These are phyloP conservation scores for Mycosphaerella sp. DNA, from an alignment of 2,329 filamentous ascomycete species.

Conservation along the genomic window DNA sequence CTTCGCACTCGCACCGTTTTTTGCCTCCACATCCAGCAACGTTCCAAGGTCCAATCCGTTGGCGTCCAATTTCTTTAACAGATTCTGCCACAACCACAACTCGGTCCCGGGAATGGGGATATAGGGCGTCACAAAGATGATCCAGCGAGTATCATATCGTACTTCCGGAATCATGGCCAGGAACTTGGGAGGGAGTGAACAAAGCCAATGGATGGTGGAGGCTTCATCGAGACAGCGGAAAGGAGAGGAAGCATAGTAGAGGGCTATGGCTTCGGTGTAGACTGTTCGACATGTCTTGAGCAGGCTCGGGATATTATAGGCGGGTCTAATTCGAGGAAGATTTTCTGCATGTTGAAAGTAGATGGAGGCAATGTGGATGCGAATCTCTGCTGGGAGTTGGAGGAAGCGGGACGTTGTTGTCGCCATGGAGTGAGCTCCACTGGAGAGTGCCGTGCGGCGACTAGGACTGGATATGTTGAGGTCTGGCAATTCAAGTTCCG, in stretches of 20 bases:
- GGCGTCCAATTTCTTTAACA: slow-evolving; percentile 12
- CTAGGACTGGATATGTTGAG: too few relatives aligned
- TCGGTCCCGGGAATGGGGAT: slow-evolving; percentile 18
- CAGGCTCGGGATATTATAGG: slow-evolving; percentile 16
- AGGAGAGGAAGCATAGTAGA: slow-evolving; percentile 12
- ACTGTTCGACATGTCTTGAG: slow-evolving; percentile 14
- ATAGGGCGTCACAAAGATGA: slow-evolving; percentile 16
- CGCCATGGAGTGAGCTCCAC: not conserved
- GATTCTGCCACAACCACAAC: slow-evolving; percentile 9
- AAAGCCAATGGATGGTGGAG: slow-evolving; percentile 14
- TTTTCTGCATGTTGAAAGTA: slow-evolving; percentile 9
- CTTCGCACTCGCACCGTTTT: slow-evolving; percentile 7
- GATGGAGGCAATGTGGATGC: slow-evolving; percentile 18
- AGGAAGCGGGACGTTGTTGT: slow-evolving; percentile 7
- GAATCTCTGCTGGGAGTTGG: slow-evolving; percentile 17
- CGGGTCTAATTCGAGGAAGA: slow-evolving; percentile 14
- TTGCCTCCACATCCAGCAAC: not conserved
- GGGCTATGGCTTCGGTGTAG: slow-evolving; percentile 12
- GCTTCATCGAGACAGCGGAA: slow-evolving; percentile 21
- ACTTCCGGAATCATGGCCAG: slow-evolving; percentile 12
- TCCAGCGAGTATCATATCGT: slow-evolving; percentile 20
- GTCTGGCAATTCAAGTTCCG: not conserved
- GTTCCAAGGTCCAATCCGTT: slow-evolving; percentile 9
- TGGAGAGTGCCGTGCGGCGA: too few relatives aligned
- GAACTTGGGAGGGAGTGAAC: slow-evolving; percentile 3